Conservation (phyloP, 1,139 yeast genomes). For the Saccharomyces hybrid region DNA sequence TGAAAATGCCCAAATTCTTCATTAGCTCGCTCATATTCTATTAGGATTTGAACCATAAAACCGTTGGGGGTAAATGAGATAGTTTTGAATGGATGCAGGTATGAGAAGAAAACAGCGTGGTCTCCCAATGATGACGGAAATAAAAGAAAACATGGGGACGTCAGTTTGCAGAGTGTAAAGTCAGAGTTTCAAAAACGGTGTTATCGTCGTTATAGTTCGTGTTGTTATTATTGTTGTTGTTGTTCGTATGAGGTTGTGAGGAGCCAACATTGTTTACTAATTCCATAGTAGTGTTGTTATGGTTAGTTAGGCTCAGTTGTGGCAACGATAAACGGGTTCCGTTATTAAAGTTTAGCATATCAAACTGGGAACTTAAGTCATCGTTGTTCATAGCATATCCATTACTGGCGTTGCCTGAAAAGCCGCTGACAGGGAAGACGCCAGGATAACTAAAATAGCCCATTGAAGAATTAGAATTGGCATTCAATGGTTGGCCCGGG, state of each 20-base stretch:
- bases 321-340: conserved; percentile 29
- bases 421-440: conserved; percentile 19
- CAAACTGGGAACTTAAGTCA: conserved; percentile 26
- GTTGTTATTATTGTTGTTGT: conserved; percentile 1
- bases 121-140: not conserved
- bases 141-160: not conserved
- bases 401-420: conserved; percentile 9
- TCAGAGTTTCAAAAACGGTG: not conserved
- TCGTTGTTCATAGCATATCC: conserved; percentile 16
- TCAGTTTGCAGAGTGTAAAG: not conserved
- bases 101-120: not conserved
- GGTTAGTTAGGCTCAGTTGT: conserved; percentile 24
- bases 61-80: not conserved
- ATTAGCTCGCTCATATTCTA: not conserved
- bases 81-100: not conserved
- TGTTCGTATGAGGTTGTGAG: not conserved
- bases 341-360: conserved; percentile 24
- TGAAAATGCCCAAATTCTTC: not conserved
- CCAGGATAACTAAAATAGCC: conserved; percentile 29
- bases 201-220: conserved; percentile 5
- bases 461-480: conserved; percentile 5
- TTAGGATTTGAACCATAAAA: not conserved
- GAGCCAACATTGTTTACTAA: not conserved
- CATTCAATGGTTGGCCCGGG: conserved; percentile 2
- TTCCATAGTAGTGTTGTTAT: conserved; percentile 9